Evolutionary conservation across 805 yeast species (phyloP), one percentile per base, ranked within the genome.

Genomic region (Ogataea pilisensis): DNA sequence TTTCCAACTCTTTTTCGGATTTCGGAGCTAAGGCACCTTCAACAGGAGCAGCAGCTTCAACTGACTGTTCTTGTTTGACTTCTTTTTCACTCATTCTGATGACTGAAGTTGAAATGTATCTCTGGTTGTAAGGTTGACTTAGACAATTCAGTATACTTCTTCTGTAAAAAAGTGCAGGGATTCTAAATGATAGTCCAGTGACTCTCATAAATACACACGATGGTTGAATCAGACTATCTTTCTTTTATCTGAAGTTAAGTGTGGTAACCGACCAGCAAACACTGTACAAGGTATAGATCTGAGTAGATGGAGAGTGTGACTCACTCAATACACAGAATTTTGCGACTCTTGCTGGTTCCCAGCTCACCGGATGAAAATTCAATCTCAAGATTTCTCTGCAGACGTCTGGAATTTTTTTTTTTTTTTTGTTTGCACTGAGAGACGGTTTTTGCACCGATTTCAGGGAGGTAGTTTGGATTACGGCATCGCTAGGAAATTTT

Each of bases 1-100:
- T 66, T 53, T 88, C 95, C 38, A 90, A 63, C 50, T 85, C 87
- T 84, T 78, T 67, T 75, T 79, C 60, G 78, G 77, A 54, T 89
- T 53, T 60, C 18, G 39, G 46, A 21, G 88, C 80, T 66, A 84
- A 85, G 31, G 70, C 78, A 54, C 70, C 73, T 31, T 53, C 42
- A 20, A 49, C 45, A n/a, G 39, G 48, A 24, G 41, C 50, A 11
- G 44, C 53, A 9, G 45, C 44, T 8, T 11, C 11, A 33, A 50
- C 50, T 8, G 51, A 45, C 24, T 34, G 42, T 24, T 41, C 49
- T 20, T 42, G 38, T 22, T 46, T 43, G n/a, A 37, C 35, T 36
- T 54, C 51, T 41, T 52, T 45, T 44, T 52, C 61, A 35, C 61
- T 57, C 63, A 58, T 58, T 36, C 26, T 50, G 20, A 36, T 38